These are phyloP conservation scores for Rhodotorula sp. DNA, from an alignment of 1,284 basidiomycete genomes.

Conservation along the genomic window DNA sequence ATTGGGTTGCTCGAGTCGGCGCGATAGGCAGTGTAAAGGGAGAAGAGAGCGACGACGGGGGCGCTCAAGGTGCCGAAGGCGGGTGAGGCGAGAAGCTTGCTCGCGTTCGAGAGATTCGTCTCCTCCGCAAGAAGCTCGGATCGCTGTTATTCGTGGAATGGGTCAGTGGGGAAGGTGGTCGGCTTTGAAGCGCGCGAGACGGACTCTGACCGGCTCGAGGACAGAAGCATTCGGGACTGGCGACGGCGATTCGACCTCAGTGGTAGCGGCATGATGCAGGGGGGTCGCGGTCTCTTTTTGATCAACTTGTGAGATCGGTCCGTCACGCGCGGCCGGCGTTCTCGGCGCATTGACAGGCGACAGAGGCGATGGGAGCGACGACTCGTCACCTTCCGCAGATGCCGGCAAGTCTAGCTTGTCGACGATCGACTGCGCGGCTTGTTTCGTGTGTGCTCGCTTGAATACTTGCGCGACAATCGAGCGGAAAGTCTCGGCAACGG, in stretches of 20 bases:
- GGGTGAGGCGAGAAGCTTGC: not conserved
- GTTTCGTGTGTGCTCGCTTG: no score
- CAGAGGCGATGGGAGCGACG: no score
- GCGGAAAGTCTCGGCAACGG: conserved; percentile 1
- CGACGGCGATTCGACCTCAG: no score
- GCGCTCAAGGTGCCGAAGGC: not conserved
- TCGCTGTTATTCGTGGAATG: not conserved
- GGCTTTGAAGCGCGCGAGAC: no score
- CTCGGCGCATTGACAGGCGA: no score
- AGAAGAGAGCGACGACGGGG: not conserved
- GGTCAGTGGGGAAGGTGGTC: not conserved
- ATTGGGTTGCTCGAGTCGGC: conserved; percentile 28
- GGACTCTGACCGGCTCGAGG: no score
- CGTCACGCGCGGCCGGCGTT: no score
- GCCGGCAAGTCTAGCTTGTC: not conserved
- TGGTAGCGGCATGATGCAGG: no score
- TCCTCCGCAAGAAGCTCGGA: not conserved
- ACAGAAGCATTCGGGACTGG: no score
- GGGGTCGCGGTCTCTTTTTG: no score
- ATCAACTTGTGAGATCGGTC: no score
- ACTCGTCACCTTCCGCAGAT: no score
- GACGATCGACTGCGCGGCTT: not conserved
- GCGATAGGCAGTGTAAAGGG: conserved; percentile 19
- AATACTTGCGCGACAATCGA: not conserved
- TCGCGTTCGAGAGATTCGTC: not conserved